Conservation (phyloP, 2,329 filamentous ascomycete genomes). For the Calcarisporium arbuscula region DNA sequence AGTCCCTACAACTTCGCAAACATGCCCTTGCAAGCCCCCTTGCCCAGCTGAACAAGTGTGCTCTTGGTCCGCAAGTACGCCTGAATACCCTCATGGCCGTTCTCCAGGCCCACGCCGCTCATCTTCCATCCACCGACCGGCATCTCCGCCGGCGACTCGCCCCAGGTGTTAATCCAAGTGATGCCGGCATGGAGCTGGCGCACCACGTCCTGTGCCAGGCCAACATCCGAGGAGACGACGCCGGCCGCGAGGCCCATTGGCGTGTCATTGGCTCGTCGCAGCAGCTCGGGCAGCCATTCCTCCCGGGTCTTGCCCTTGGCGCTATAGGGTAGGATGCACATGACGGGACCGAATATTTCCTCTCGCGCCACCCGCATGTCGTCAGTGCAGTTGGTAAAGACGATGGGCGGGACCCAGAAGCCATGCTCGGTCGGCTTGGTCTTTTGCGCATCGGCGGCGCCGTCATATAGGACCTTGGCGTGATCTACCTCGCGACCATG, state of each 20-base stretch:
- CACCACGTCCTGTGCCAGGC: conserved; percentile 65
- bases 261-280: conserved; percentile 70
- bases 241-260: conserved; percentile 75
- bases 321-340: conserved; percentile 71
- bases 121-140: conserved; percentile 88
- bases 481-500: conserved; percentile 69
- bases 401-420: conserved; percentile 79
- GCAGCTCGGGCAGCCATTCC: conserved; percentile 55
- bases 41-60: conserved; percentile 73
- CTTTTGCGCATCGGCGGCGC: conserved; percentile 48
- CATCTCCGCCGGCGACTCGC: conserved; percentile 89
- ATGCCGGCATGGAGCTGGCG: conserved; percentile 73
- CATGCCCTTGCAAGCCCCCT: conserved; percentile 55
- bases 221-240: conserved; percentile 72
- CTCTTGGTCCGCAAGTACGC: conserved; percentile 85
- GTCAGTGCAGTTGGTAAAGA: conserved; percentile 83
- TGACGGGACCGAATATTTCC: conserved; percentile 86
- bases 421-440: conserved; percentile 50
- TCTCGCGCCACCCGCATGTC: conserved; percentile 72
- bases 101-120: conserved; percentile 83
- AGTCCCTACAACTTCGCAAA: conserved; percentile 59
- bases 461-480: conserved; percentile 69
- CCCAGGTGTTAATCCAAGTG: conserved; percentile 91
- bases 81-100: conserved; percentile 71
- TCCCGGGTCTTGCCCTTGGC: conserved; percentile 26